These are phyloP conservation scores for Cyberlindnera mycetangii DNA, from an alignment of 805 yeast species.

Conservation along the genomic window DNA sequence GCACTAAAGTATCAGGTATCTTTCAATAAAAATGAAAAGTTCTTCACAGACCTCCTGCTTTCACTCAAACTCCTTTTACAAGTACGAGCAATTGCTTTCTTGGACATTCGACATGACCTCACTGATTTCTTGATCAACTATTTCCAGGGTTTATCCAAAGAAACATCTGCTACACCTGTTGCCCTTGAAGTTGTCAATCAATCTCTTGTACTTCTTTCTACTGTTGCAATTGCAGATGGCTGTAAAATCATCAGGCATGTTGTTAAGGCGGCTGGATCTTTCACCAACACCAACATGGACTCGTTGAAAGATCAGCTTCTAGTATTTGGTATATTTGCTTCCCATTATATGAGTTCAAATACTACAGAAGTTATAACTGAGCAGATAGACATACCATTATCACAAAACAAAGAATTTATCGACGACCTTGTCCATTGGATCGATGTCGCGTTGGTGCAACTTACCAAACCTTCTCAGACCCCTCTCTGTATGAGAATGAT, in stretches of 20 bases:
- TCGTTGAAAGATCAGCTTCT: conserved; percentile 41
- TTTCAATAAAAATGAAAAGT: conserved; percentile 25
- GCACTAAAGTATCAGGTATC: conserved; percentile 12
- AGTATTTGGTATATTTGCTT: conserved; percentile 43
- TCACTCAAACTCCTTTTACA: conserved; percentile 25
- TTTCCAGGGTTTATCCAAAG: conserved; percentile 25
- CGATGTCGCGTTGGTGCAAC: conserved; percentile 8
- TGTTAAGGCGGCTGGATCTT: conserved; percentile 31
- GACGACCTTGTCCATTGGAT: conserved; percentile 18
- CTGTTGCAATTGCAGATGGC: conserved; percentile 33
- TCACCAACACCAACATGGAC: conserved; percentile 41
- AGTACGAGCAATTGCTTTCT: conserved; percentile 26
- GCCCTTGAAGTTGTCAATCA: conserved; percentile 46
- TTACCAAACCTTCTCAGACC: not conserved
- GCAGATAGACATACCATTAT: conserved; percentile 9
- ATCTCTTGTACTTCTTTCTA: conserved; percentile 32
- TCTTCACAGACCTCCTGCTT: conserved; percentile 27
- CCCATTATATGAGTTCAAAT: conserved; percentile 35
- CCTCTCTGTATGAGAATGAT: conserved; percentile 12
- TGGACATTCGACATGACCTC: conserved; percentile 20
- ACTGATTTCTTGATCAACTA: conserved; percentile 22
- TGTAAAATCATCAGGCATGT: conserved; percentile 39
- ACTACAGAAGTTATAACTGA: conserved; percentile 22
- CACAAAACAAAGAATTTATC: conserved; percentile 8
- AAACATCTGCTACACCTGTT: conserved; percentile 30